A percentile compares a stretch with the other conserved stretches of the same genome.
Evolutionary conservation across 306 rosid genomes (phyloP).

Genomic region (Cicer judaicum): DNA sequence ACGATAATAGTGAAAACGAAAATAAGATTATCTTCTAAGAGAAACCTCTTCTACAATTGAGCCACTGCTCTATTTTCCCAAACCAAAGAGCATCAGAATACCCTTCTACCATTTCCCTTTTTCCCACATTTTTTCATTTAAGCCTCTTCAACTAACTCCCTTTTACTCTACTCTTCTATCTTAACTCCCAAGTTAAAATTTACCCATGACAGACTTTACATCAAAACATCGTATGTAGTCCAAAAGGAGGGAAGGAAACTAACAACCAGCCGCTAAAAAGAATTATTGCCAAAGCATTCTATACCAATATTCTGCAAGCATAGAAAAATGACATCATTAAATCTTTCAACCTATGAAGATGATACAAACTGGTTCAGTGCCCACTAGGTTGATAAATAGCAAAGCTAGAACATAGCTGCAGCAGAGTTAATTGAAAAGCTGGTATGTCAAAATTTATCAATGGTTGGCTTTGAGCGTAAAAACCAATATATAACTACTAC

Average conservation of each 20-base stretch:
- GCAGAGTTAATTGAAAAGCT: conserved; percentile 4
- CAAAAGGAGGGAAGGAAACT: conserved; percentile 20
- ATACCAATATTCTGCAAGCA: conserved; percentile 9
- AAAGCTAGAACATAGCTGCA: conserved; percentile 25
- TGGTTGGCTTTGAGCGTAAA: neutral
- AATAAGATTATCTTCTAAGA: neutral
- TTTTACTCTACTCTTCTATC: conserved; percentile 2
- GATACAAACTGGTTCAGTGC: conserved; percentile 13
- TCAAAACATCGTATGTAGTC: conserved; percentile 21
- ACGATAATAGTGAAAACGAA: neutral
- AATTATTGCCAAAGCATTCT: conserved; percentile 13
- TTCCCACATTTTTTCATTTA: neutral
- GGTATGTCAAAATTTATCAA: conserved; percentile 1
- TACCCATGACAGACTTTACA: conserved; percentile 20
- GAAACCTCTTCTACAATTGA: conserved; percentile 4
- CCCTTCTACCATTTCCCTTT: neutral
- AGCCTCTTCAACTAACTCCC: conserved; percentile 1
- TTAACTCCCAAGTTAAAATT: neutral
- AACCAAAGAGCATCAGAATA: neutral
- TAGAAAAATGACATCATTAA: neutral
- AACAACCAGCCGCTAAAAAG: conserved; percentile 18
- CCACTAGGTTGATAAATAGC: conserved; percentile 20
- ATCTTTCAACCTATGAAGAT: conserved; percentile 3
- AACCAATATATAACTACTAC: conserved; percentile 23
- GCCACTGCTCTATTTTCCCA: conserved; percentile 14